Percentiles rank a stretch among this genome's conserved stretches.
Evolutionary conservation across 2,329 filamentous ascomycete species (phyloP).

Genomic region (Aspergillus thermomutatus): DNA sequence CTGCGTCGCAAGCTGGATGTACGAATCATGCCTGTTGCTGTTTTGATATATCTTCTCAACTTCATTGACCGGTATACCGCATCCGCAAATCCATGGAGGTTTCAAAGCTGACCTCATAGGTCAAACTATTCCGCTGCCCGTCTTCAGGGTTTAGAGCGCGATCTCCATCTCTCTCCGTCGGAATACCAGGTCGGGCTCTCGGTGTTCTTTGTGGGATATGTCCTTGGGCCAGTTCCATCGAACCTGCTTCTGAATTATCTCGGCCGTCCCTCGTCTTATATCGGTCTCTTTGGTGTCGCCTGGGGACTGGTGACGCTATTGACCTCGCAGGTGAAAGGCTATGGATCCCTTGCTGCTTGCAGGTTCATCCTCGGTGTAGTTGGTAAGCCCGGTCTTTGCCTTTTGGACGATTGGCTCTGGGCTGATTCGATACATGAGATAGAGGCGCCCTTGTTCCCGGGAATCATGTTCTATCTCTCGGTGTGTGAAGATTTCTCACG

Average conservation of each 20-base stretch:
- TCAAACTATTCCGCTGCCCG: conserved; percentile 41
- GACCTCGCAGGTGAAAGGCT: conserved; percentile 36
- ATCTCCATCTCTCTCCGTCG: conserved; percentile 26
- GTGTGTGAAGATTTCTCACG: neutral
- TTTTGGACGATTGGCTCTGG: neutral
- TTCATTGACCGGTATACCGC: conserved; percentile 18
- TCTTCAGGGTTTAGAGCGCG: conserved; percentile 33
- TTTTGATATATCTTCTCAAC: conserved; percentile 23
- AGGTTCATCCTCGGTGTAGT: conserved; percentile 43
- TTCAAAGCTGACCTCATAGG: neutral
- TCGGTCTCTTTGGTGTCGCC: conserved; percentile 35
- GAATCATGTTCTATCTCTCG: conserved; percentile 48
- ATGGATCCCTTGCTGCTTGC: conserved; percentile 32
- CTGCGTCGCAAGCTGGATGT: conserved; percentile 20
- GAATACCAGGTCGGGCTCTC: conserved; percentile 34
- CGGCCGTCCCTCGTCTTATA: conserved; percentile 32
- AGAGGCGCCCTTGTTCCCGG: conserved; percentile 48
- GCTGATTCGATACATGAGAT: neutral
- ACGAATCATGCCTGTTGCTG: conserved; percentile 18
- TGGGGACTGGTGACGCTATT: conserved; percentile 39
- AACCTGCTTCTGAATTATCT: conserved; percentile 33
- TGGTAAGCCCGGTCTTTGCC: conserved; percentile 18
- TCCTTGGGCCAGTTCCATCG: conserved; percentile 37
- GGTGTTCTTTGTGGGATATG: conserved; percentile 37
- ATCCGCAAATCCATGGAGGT: neutral